These are phyloP conservation scores for Obba rivulosa DNA, from an alignment of 768 basidiomycete genomes.

Conservation along the genomic window DNA sequence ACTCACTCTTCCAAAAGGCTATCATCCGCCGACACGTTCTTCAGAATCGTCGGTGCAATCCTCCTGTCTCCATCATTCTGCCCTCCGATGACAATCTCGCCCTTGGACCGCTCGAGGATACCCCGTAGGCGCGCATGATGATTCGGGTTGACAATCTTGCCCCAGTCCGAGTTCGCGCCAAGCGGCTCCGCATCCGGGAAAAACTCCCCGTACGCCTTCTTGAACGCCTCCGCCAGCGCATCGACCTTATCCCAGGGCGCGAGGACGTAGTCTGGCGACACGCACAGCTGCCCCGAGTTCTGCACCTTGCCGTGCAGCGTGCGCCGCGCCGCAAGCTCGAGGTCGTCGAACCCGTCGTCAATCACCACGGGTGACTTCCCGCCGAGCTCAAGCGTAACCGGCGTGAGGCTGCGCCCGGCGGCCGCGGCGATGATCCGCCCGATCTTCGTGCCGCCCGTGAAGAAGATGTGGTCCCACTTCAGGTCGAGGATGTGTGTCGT, in stretches of 20 bases:
- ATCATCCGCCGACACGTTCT: slow-evolving; percentile 48
- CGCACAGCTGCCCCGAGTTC: slow-evolving; percentile 56
- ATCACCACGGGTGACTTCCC: slow-evolving; percentile 45
- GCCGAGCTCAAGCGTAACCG: slow-evolving; percentile 37
- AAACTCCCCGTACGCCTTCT: slow-evolving; percentile 40
- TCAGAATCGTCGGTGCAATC: slow-evolving; percentile 59
- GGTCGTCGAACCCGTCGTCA: slow-evolving; percentile 35
- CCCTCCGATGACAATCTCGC: slow-evolving; percentile 51
- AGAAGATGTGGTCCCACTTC: slow-evolving; percentile 35
- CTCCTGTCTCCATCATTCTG: slow-evolving; percentile 34
- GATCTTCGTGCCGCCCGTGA: slow-evolving; percentile 30
- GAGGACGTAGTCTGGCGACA: slow-evolving; percentile 42
- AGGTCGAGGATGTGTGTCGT: slow-evolving; percentile 30
- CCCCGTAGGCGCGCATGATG: slow-evolving; percentile 51
- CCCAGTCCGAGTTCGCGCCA: slow-evolving; percentile 32
- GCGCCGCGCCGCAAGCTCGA: slow-evolving; percentile 54
- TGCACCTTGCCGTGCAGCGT: slow-evolving; percentile 61
- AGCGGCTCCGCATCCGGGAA: slow-evolving; percentile 49
- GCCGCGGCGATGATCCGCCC: slow-evolving; percentile 36
- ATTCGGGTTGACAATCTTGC: slow-evolving; percentile 46
- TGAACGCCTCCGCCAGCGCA: slow-evolving; percentile 39
- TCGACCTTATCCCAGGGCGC: slow-evolving; percentile 38
- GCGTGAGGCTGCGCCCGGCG: slow-evolving; percentile 39
- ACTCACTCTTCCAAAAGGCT: slow-evolving; percentile 55
- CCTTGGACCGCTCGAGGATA: slow-evolving; percentile 50